Conservation (phyloP, 2,329 filamentous ascomycete species). For the Phialocephala sp. region DNA sequence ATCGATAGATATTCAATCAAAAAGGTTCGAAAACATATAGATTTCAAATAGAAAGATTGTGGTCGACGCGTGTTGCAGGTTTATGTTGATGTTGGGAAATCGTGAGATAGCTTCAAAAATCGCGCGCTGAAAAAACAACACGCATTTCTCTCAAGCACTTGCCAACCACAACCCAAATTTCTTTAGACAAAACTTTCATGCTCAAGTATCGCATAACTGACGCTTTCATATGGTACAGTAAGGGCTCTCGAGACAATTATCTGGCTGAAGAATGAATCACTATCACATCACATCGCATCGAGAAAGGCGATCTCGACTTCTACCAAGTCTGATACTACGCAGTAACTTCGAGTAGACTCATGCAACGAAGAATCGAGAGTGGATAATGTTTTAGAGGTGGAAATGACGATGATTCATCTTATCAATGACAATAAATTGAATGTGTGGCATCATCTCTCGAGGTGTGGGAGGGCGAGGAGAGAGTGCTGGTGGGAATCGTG, state of each 20-base stretch:
- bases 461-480: conserved; percentile 33
- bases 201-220: neutral
- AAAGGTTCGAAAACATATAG: neutral
- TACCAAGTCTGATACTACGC: conserved; percentile 23
- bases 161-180: conserved; percentile 1
- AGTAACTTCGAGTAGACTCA: conserved; percentile 27
- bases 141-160: neutral
- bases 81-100: conserved; percentile 2
- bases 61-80: neutral
- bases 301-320: conserved; percentile 21
- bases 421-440: conserved; percentile 17
- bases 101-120: conserved; percentile 4
- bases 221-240: neutral
- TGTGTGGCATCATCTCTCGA: conserved; percentile 21
- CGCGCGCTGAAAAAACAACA: neutral
- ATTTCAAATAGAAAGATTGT: neutral
- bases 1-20: conserved; percentile 8
- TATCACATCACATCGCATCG: conserved; percentile 1
- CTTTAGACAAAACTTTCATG: neutral
- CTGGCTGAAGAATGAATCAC: neutral
- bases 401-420: conserved; percentile 16
- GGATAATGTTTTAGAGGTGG: conserved; percentile 11
- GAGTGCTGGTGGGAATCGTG: conserved; percentile 11
- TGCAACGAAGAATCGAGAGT: conserved; percentile 20
- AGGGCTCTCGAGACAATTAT: neutral